Base-by-base conservation (phyloP, 2,329 filamentous ascomycete species). In the Blastomyces parvus region DNA sequence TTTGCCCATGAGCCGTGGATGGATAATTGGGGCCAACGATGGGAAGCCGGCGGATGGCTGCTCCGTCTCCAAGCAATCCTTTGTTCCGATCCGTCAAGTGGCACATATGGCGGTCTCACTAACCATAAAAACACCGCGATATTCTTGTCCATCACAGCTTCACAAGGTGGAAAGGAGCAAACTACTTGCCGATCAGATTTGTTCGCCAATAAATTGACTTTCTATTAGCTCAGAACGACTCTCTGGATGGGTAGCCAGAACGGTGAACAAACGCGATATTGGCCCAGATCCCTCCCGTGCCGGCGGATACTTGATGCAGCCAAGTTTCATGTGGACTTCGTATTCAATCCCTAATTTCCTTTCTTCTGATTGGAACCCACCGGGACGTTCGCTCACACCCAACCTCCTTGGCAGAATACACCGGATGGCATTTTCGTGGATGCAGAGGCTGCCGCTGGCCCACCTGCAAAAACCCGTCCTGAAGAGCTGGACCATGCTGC, bases 281-380 rank as follows among this genome's bases (percentile, higher is more conserved):
- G 38, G 36, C 56, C 56, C 44, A 33, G 56, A 9, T 57, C 38
- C 25, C 25, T 46, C 22, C 57, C 42, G 13, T 36, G 19, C 42
- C 19, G 8, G 40, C 57, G 57, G 57, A 59, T 52, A 38, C 25
- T 46, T 27, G 27, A 48, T 25, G 42, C 27, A 25, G 9, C 57
- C 57, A 19, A 25, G 36, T 46, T 30, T 59, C 25, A 30, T 30
- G 25, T 30, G 2, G 11, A 2, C 40, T 19, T 59, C 57, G 57
- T 59, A 59, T 59, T 59, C 33, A 8, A 19, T 17, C n/a, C 13
- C 17, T 57, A 2, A 17, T 36, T 25, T n/a, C 19, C 55, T 30
- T 36, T 50, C 33, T 42, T 42, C 55, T 58, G 36, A 58, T 58
- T 58, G 55, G 55, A 56, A 56, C 48, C 22, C 48, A n/a, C 52